Evolutionary conservation across 1,139 yeast species (phyloP).

Genomic region (Candida glucosophila): DNA sequence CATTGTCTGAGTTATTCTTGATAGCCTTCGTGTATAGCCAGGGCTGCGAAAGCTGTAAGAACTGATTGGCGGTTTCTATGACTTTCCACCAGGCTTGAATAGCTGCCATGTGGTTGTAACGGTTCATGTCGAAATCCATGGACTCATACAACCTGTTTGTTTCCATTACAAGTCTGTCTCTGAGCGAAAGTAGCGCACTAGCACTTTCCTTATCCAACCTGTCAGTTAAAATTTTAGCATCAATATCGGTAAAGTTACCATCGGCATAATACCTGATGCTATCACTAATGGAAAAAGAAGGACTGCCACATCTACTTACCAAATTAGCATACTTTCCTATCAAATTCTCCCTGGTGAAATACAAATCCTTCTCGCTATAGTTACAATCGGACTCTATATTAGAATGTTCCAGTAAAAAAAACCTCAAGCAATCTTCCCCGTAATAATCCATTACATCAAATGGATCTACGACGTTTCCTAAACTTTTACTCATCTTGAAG

Average conservation of each 20-base stretch:
- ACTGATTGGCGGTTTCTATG: conserved; percentile 53
- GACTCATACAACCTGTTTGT: conserved; percentile 10
- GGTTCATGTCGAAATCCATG: conserved; percentile 35
- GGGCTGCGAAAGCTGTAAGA: conserved; percentile 54
- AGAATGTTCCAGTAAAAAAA: conserved; percentile 71
- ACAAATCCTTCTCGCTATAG: conserved; percentile 54
- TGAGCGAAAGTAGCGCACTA: conserved; percentile 10
- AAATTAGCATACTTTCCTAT: conserved; percentile 82
- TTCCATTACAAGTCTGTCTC: conserved; percentile 7
- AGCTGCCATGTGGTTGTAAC: conserved; percentile 53
- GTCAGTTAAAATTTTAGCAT: conserved; percentile 5
- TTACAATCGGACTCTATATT: conserved; percentile 72
- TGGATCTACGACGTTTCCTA: conserved; percentile 97
- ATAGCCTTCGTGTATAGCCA: conserved; percentile 36
- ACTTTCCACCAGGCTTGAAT: conserved; percentile 55
- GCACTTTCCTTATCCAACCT: conserved; percentile 8
- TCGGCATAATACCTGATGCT: conserved; percentile 21
- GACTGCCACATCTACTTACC: conserved; percentile 64
- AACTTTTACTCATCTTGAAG: conserved; percentile 84
- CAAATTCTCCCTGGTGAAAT: conserved; percentile 51
- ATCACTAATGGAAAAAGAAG: conserved; percentile 51
- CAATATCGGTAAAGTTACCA: conserved; percentile 18
- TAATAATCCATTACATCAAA: conserved; percentile 47
- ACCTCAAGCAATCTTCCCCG: conserved; percentile 69
- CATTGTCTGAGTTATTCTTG: conserved; percentile 20